Evolutionary conservation across 192 early-diverging fungal species (phyloP).

Genomic region (Chytriomyces sp.): DNA sequence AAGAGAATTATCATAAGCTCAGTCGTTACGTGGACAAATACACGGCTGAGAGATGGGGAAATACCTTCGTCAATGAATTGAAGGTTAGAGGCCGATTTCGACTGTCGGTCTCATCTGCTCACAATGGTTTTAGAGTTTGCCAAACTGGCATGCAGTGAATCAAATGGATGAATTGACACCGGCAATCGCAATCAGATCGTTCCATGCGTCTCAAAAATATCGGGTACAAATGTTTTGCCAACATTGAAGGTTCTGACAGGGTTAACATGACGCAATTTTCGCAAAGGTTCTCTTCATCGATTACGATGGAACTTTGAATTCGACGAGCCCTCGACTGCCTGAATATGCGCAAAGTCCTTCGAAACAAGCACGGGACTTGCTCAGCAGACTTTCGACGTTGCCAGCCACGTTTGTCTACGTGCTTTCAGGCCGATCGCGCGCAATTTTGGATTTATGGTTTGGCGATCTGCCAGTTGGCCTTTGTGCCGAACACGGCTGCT

Average conservation of each 20-base stretch:
- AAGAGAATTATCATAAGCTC: conserved; percentile 87
- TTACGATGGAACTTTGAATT: conserved; percentile 93
- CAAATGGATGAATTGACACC: conserved; percentile 67
- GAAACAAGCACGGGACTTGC: conserved; percentile 66
- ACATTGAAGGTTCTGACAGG: neutral
- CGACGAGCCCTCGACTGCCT: conserved; percentile 80
- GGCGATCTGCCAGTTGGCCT: conserved; percentile 84
- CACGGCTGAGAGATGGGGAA: conserved; percentile 97
- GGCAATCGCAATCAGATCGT: conserved; percentile 58
- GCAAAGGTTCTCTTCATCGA: conserved; percentile 81
- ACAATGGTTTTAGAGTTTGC: conserved; percentile 53
- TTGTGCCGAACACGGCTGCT: conserved; percentile 97
- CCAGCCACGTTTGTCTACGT: conserved; percentile 95
- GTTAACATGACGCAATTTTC: conserved; percentile 6
- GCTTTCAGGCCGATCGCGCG: conserved; percentile 87
- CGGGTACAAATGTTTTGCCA: conserved; percentile 48
- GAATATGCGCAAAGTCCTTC: conserved; percentile 90
- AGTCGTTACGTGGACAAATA: conserved; percentile 95
- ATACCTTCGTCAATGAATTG: conserved; percentile 91
- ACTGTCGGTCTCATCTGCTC: neutral
- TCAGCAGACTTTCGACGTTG: conserved; percentile 72
- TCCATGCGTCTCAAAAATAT: conserved; percentile 64
- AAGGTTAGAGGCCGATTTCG: conserved; percentile 20
- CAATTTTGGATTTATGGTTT: conserved; percentile 93
- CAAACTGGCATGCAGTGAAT: conserved; percentile 68